These are phyloP conservation scores for Coemansia pectinata DNA, from an alignment of 192 early-diverging fungal genomes.

Conservation along the genomic window DNA sequence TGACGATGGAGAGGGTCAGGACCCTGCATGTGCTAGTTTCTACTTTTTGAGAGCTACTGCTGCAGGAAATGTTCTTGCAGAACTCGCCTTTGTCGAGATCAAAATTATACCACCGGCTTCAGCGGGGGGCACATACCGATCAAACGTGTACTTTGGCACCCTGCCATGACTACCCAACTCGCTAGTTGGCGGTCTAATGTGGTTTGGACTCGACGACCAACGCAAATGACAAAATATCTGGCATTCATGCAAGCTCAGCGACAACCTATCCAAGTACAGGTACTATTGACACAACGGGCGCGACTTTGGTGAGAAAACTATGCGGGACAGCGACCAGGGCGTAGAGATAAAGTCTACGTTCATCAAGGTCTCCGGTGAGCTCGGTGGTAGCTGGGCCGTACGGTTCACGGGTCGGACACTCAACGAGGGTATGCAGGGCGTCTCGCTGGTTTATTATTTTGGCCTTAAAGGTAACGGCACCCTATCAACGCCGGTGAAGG, in stretches of 20 bases:
- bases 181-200: slow-evolving; percentile 90
- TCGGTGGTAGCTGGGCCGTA: slow-evolving; percentile 57
- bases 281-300: slow-evolving; percentile 88
- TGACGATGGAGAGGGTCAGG: not conserved
- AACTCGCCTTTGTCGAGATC: too few species aligned
- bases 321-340: slow-evolving; percentile 31
- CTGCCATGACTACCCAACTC: slow-evolving; percentile 73
- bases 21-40: too few species aligned
- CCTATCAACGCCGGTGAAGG: slow-evolving; percentile 51
- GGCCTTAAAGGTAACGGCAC: slow-evolving; percentile 74
- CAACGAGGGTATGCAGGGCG: slow-evolving; percentile 7
- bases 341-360: slow-evolving; percentile 32
- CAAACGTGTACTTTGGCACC: slow-evolving; percentile 93
- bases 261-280: slow-evolving; percentile 78
- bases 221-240: slow-evolving; percentile 65
- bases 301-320: slow-evolving; percentile 70
- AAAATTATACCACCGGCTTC: slow-evolving; percentile 38
- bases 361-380: slow-evolving; percentile 53
- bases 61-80: too few species aligned
- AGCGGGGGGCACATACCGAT: slow-evolving; percentile 94
- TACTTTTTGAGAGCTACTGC: too few species aligned
- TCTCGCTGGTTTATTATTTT: slow-evolving; percentile 75
- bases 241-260: slow-evolving; percentile 89
- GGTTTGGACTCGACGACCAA: slow-evolving; percentile 74
- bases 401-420: slow-evolving; percentile 65